These are phyloP conservation scores for Syncephalastrum sp. DNA, from an alignment of 371 early-diverging fungal genomes.

Conservation along the genomic window DNA sequence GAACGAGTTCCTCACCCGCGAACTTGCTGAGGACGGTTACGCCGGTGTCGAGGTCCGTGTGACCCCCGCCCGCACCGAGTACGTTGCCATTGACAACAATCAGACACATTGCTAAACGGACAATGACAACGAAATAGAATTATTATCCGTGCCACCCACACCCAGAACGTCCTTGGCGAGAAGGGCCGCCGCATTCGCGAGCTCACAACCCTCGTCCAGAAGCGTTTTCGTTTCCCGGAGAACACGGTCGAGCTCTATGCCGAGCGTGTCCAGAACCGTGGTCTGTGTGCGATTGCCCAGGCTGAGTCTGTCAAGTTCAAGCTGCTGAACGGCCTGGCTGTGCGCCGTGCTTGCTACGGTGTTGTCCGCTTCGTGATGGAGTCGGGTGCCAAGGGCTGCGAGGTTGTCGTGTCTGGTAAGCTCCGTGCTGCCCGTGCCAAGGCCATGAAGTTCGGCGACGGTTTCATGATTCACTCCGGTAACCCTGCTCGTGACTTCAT, in stretches of 20 bases:
- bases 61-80: slow-evolving; percentile 97
- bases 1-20: slow-evolving; percentile 97
- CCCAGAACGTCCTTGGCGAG: slow-evolving; percentile 98
- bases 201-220: slow-evolving; percentile 96
- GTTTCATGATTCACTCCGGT: slow-evolving; percentile 99
- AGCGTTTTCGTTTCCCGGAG: slow-evolving; percentile 98
- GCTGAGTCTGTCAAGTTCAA: slow-evolving; percentile 98
- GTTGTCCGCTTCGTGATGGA: slow-evolving; percentile 99
- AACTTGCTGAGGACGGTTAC: slow-evolving; percentile 88
- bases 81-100: slow-evolving; percentile 15
- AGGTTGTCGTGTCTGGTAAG: slow-evolving; percentile 99
- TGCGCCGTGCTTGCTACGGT: slow-evolving; percentile 98
- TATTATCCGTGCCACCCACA: slow-evolving; percentile 98
- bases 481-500: slow-evolving; percentile 97
- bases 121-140: slow-evolving; percentile 45
- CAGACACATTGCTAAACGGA: not conserved
- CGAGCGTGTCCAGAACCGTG: slow-evolving; percentile 98
- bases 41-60: slow-evolving; percentile 99
- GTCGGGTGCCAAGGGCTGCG: slow-evolving; percentile 99
- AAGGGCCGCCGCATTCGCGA: slow-evolving; percentile 99
- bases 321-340: slow-evolving; percentile 95
- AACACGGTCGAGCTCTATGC: slow-evolving; percentile 97
- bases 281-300: slow-evolving; percentile 99
- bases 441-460: slow-evolving; percentile 99
- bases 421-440: slow-evolving; percentile 99